These are phyloP conservation scores for Blastocrithidia nonstop DNA, from an alignment of 208 protist genomes.

Conservation along the genomic window DNA sequence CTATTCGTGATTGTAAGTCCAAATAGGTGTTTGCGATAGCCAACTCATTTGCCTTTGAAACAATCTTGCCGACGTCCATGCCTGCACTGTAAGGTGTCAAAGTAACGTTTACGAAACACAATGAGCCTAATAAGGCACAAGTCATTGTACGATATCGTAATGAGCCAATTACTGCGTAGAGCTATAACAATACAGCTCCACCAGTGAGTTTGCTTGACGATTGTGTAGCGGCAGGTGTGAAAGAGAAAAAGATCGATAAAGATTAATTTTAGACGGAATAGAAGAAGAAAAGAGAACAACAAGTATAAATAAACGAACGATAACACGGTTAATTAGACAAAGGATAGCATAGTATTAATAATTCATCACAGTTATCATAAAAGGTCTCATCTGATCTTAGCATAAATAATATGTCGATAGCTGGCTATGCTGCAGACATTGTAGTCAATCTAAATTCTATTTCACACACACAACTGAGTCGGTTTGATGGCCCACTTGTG, in stretches of 20 bases:
- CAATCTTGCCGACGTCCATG: conserved; percentile 57
- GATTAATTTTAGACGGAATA: no score
- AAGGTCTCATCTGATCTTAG: no score
- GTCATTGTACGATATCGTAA: conserved; percentile 59
- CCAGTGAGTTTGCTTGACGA: conserved; percentile 35
- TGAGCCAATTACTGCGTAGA: conserved; percentile 38
- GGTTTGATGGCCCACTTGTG: conserved; percentile 1
- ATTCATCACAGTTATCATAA: no score
- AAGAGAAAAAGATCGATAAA: no score
- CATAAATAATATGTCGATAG: no score
- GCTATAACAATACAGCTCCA: conserved; percentile 37
- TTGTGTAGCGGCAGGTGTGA: not conserved
- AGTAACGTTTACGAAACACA: conserved; percentile 34
- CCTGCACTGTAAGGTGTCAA: conserved; percentile 37
- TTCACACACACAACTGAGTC: conserved; percentile 23
- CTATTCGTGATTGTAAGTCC: conserved; percentile 31
- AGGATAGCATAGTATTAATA: not conserved
- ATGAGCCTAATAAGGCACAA: conserved; percentile 16
- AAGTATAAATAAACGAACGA: no score
- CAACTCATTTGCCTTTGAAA: conserved; percentile 75
- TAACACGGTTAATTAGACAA: not conserved
- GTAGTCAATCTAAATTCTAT: conserved; percentile 46
- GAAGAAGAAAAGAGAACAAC: no score
- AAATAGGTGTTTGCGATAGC: conserved; percentile 42
- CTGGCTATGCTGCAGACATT: conserved; percentile 60